These are phyloP conservation scores for Terfezia claveryi DNA, from an alignment of 495 filamentous ascomycete genomes.

Conservation along the genomic window DNA sequence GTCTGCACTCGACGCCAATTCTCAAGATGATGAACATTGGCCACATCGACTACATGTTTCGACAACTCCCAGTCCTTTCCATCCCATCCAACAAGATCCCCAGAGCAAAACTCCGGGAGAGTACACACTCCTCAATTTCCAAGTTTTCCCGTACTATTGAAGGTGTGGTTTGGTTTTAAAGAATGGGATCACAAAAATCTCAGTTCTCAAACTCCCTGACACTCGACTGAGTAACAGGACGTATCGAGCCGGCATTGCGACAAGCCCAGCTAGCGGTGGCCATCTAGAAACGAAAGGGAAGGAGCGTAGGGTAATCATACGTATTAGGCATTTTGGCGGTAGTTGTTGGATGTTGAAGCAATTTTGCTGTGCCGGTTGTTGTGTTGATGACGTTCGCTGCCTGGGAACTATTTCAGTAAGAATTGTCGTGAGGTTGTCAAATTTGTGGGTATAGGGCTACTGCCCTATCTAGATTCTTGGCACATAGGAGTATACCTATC, in stretches of 20 bases:
- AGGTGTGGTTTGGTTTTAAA: conserved; percentile 60
- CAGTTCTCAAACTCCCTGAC: conserved; percentile 33
- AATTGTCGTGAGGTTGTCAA: too few relatives aligned
- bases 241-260: conserved; percentile 54
- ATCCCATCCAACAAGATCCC: conserved; percentile 68
- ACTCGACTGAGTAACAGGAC: conserved; percentile 39
- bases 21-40: conserved; percentile 4
- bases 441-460: too few relatives aligned
- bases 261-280: conserved; percentile 15
- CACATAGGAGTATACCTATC: too few relatives aligned
- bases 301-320: conserved; percentile 7
- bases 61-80: conserved; percentile 14
- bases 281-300: conserved; percentile 4
- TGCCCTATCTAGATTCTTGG: too few relatives aligned
- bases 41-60: conserved; percentile 1
- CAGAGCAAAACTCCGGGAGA: conserved; percentile 27
- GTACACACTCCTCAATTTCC: conserved; percentile 14
- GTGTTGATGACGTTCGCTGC: not conserved
- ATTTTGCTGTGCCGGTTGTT: not conserved
- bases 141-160: conserved; percentile 3
- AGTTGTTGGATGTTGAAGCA: not conserved
- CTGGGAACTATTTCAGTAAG: not conserved
- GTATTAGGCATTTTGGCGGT: conserved; percentile 14
- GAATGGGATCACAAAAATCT: conserved; percentile 71
- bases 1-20: conserved; percentile 1